Evolutionary conservation across 805 yeast genomes (phyloP), one percentile per base, ranked within the genome.

Genomic region (Nakazawaea holstii): DNA sequence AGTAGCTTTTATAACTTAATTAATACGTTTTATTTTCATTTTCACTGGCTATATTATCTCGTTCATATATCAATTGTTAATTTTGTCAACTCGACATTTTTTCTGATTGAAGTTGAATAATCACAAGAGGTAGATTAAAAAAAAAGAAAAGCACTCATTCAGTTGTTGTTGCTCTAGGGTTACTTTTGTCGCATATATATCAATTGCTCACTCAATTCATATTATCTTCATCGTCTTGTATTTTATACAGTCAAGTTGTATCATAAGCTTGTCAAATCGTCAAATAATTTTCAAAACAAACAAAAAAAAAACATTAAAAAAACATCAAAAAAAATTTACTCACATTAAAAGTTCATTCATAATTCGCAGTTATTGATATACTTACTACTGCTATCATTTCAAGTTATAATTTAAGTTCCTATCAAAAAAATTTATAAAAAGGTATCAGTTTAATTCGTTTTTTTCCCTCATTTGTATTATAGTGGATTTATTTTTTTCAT

Each of bases 151-250:
- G 58, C 55, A 54, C 58, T 52, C 58, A 54, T 54, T 54, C 45
- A 46, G 45, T 54, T 54, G 58, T 45, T 50, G 58, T 50, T 54
- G 58, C 56, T 43, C 27, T 11, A 42, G 39, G 45, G 45, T 42
- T 35, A 29, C 17, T 26, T 27, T 15, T 29, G 24, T 39, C 29
- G 28, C 30, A 20, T 20, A 20, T 20, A 20, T 20, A 20, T 20
- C 24, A 20, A 20, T 20, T 20, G 24, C 38, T 28, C 29, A 33
- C 27, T 35, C 42, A 33, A 15, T 28, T 35, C 35, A 30, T 37
- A 24, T 38, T 14, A 43, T 17, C 20, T 39, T 17, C 24, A 38
- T 14, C 37, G n/a, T 41, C 41, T 41, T 44, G 40, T 43, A 42
- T 30, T 39, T 20, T 33, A 39, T 39, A 45, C 32, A 27, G 10